Evolutionary conservation across 2,329 filamentous ascomycete genomes (phyloP).

Genomic region (Trichophyton verrucosum): DNA sequence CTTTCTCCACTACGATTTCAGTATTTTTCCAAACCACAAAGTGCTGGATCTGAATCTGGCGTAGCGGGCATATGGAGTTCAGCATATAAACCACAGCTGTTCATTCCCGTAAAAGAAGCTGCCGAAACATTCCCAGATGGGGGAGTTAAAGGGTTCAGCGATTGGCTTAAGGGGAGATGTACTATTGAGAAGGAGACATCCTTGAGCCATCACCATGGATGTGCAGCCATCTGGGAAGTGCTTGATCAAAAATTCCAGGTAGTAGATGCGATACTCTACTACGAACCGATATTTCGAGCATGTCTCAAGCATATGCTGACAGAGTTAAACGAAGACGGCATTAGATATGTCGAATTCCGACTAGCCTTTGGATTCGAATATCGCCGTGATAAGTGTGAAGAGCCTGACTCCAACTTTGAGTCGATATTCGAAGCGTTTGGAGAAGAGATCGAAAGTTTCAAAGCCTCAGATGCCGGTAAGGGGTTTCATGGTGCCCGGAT

Average conservation of each 20-base stretch:
- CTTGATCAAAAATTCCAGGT: constrained; percentile 65
- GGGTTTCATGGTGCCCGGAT: constrained; percentile 72
- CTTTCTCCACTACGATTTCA: constrained; percentile 50
- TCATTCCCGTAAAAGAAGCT: constrained; percentile 47
- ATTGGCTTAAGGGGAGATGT: constrained; percentile 63
- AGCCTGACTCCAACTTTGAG: constrained; percentile 53
- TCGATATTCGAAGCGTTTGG: constrained; percentile 61
- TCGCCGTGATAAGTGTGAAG: constrained; percentile 46
- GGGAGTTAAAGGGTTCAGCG: constrained; percentile 57
- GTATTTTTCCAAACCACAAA: constrained; percentile 37
- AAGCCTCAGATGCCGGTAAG: constrained; percentile 54
- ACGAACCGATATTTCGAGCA: constrained; percentile 74
- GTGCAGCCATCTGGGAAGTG: constrained; percentile 73
- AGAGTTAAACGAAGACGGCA: constrained; percentile 61
- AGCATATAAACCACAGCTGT: constrained; percentile 47
- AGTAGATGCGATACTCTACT: constrained; percentile 66
- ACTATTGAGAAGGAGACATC: constrained; percentile 63
- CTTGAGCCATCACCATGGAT: constrained; percentile 66
- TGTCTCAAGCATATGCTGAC: constrained; percentile 64
- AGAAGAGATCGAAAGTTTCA: constrained; percentile 70
- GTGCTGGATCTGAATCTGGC: constrained; percentile 22
- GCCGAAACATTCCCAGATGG: constrained; percentile 63
- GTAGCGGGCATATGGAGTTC: constrained; percentile 47
- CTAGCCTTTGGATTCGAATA: constrained; percentile 65
- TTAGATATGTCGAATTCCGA: constrained; percentile 73